A percentile compares a stretch with the other conserved stretches of the same genome.
Evolutionary conservation across 2,329 filamentous ascomycete genomes (phyloP).

Genomic region (Neurospora sp.): DNA sequence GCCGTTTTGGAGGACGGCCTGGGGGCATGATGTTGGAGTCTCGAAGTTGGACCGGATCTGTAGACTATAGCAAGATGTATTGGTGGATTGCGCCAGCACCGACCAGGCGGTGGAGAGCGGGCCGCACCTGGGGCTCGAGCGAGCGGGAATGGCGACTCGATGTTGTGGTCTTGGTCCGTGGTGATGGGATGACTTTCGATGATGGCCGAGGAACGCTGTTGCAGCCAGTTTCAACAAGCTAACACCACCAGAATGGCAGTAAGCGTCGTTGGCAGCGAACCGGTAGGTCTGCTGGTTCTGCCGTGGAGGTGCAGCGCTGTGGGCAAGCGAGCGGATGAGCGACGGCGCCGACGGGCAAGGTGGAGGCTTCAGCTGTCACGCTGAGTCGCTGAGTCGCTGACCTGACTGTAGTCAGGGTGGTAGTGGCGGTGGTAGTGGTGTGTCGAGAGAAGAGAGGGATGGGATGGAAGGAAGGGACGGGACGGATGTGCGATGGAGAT

Average conservation of each 20-base stretch:
- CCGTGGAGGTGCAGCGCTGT: not conserved
- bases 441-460: not conserved
- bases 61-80: not conserved
- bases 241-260: not conserved
- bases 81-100: not conserved
- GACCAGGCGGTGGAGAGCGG: not conserved
- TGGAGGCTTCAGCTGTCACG: not conserved
- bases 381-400: not conserved
- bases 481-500: not conserved
- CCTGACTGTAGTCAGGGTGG: not conserved
- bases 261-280: not conserved
- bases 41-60: not conserved
- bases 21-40: slow-evolving; percentile 25
- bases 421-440: not conserved
- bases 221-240: not conserved
- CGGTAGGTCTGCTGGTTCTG: not conserved
- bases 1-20: slow-evolving; percentile 34
- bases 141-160: not conserved
- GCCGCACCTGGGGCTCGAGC: not conserved
- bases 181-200: not conserved
- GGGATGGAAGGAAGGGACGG: not conserved
- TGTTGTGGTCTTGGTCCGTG: not conserved
- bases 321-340: not conserved
- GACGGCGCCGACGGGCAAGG: not conserved
- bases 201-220: not conserved